Base-by-base conservation (phyloP, 2,329 filamentous ascomycete genomes). In the Chalara sp. region DNA sequence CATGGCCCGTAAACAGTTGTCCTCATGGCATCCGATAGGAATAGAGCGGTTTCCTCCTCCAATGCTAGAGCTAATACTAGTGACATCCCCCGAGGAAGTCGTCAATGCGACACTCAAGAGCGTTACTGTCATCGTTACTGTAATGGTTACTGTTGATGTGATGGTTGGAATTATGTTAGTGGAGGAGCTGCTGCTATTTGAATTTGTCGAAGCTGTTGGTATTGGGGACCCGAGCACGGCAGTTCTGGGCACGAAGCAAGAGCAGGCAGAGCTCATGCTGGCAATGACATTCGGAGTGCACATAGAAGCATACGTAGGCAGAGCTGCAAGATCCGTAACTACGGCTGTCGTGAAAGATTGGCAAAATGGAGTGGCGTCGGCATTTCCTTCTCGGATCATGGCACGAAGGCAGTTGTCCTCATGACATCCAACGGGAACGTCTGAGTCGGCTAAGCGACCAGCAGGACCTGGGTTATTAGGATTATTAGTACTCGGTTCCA, bases 331-430 rank as follows among this genome's bases (percentile, higher is more conserved):
- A 40, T 37, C 44, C 3, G 50, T 48, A 6, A 45, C 32, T 5
- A 42, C 32, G 2, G 50, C 46, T 10, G 46, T 52, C 6, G 46
- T 52, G 31, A 52, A 52, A 8, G 40, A 10, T 37, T 28, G 13
- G 46, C 31, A 32, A 21, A 52, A 52, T 29, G 45, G 30, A 4
- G 41, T 44, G 2, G 40, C 50, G 10, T 32, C 45, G 11, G 29
- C 45, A 11, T 46, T 46, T 6, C 50, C 50, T n/a, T 52, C 40
- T 10, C 30, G 28, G 32, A 47, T 45, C 46, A 52, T 33, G 12
- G 50, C 50, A n/a, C 46, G 46, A 11, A 52, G 32, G 44, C 46
- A 52, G 28, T 52, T 52, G 46, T 52, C 41, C 4, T 39, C 8
- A 43, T 48, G 37, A 28, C 50, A 52, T 11, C 12, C 30, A 5